Conservation (phyloP, 148 eudicot species). For the Cornus kousa region DNA sequence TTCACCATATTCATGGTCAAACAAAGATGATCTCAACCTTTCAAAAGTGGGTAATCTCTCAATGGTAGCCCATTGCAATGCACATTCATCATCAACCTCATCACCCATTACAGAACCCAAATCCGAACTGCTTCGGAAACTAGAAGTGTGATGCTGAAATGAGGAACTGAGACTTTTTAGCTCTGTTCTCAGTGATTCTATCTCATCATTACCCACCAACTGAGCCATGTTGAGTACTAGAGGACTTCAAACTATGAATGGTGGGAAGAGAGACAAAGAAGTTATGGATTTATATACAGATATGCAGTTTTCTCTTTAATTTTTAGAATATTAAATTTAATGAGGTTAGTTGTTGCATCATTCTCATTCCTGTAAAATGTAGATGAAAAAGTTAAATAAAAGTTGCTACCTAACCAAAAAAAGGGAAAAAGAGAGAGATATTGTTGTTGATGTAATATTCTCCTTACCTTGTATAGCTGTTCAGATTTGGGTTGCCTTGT, state of each 20-base stretch:
- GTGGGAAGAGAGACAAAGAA: neutral
- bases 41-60: conserved; percentile 19
- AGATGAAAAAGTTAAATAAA: too few species aligned
- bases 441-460: too few species aligned
- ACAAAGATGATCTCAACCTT: conserved; percentile 58
- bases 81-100: conserved; percentile 35
- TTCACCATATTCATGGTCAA: conserved; percentile 37
- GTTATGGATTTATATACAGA: too few species aligned
- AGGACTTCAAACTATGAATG: neutral
- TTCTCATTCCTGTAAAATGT: too few species aligned
- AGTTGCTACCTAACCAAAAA: too few species aligned
- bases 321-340: too few species aligned
- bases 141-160: conserved; percentile 27
- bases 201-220: conserved; percentile 33
- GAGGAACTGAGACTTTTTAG: conserved; percentile 46
- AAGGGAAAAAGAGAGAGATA: too few species aligned
- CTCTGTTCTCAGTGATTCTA: conserved; percentile 37
- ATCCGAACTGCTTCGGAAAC: conserved; percentile 37
- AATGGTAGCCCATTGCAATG: conserved; percentile 46
- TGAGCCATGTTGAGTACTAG: conserved; percentile 34
- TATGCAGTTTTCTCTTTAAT: too few species aligned
- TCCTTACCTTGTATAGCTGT: too few species aligned
- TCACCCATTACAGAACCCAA: conserved; percentile 29
- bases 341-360: too few species aligned
- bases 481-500: too few species aligned